Percentiles rank a stretch among this genome's conserved stretches.
phyloP scores from a whole-genome alignment of 768 basidiomycete species.

The Tylopilus cervinicoccineus region DNA sequence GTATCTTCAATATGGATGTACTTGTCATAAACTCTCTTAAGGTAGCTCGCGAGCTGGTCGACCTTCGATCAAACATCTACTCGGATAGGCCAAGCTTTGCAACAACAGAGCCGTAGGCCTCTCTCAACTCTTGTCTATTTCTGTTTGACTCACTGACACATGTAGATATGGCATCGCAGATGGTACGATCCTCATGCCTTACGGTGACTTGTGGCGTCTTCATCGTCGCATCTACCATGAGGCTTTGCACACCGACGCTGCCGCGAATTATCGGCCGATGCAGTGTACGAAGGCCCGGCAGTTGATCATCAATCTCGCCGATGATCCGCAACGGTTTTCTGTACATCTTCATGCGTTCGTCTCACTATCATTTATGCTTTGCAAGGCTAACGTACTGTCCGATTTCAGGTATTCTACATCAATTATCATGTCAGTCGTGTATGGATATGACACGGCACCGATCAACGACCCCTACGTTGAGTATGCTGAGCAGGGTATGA shows the following conservation, averaged over 20 bases:
- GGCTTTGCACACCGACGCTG: slow-evolving; percentile 27
- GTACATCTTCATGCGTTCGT: slow-evolving; percentile 27
- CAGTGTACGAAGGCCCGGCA: slow-evolving; percentile 32
- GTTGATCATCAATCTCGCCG: slow-evolving; percentile 31
- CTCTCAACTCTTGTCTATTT: background rate
- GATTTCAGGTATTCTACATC: slow-evolving; percentile 25
- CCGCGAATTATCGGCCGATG: slow-evolving; percentile 28
- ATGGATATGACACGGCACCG: slow-evolving; percentile 20
- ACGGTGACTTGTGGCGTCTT: slow-evolving; percentile 38
- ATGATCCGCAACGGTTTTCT: slow-evolving; percentile 24
- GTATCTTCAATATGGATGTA: slow-evolving; percentile 20
- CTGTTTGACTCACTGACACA: background rate
- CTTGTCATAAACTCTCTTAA: slow-evolving; percentile 28
- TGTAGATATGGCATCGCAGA: slow-evolving; percentile 33
- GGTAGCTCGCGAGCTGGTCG: slow-evolving; percentile 26
- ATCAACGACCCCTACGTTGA: slow-evolving; percentile 22
- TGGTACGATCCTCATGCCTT: slow-evolving; percentile 32
- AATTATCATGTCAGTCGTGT: slow-evolving; percentile 26
- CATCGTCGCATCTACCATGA: slow-evolving; percentile 35
- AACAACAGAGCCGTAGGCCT: slow-evolving; percentile 19
- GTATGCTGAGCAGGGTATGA: slow-evolving; percentile 16
- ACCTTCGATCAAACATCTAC: slow-evolving; percentile 28
- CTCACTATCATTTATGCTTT: background rate
- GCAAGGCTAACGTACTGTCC: background rate
- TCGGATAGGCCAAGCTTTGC: slow-evolving; percentile 31